phyloP scores from a whole-genome alignment of 495 filamentous ascomycete genomes.

The Neurospora tetrasperma region DNA sequence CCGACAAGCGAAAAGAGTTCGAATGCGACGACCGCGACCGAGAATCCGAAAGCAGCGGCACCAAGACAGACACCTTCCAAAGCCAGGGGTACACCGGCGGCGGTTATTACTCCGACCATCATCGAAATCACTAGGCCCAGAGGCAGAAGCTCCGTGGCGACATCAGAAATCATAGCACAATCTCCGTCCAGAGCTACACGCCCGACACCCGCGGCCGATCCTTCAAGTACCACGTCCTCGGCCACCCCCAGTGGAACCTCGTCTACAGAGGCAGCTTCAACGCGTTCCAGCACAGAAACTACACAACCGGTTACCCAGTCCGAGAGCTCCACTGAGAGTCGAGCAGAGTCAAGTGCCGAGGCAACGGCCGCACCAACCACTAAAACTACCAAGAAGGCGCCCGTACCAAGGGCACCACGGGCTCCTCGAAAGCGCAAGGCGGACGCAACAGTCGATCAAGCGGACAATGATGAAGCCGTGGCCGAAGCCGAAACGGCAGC shows the following conservation, averaged over 20 bases:
- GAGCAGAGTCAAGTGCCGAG: background rate
- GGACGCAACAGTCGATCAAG: background rate
- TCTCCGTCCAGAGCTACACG: background rate
- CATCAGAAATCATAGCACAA: background rate
- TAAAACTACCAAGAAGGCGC: background rate
- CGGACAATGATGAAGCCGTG: background rate
- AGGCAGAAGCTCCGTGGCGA: background rate
- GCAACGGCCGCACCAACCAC: background rate
- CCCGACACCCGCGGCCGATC: background rate
- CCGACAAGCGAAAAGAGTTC: background rate
- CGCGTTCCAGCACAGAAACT: background rate
- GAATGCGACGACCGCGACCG: too few species aligned
- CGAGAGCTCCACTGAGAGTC: background rate
- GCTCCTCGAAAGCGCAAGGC: conserved; percentile 10
- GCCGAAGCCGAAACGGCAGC: conserved; percentile 1
- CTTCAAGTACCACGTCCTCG: background rate
- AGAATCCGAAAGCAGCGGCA: background rate
- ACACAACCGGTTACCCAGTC: background rate
- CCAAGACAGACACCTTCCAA: background rate
- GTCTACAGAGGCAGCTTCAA: background rate
- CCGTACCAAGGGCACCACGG: background rate
- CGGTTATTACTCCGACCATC: background rate
- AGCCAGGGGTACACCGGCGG: background rate
- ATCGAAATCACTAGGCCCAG: background rate
- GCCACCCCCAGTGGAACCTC: background rate